A percentile compares a stretch with the other conserved stretches of the same genome.
phyloP scores from a whole-genome alignment of 176 grass and related monocot genomes.

The Panicum miliaceum region DNA sequence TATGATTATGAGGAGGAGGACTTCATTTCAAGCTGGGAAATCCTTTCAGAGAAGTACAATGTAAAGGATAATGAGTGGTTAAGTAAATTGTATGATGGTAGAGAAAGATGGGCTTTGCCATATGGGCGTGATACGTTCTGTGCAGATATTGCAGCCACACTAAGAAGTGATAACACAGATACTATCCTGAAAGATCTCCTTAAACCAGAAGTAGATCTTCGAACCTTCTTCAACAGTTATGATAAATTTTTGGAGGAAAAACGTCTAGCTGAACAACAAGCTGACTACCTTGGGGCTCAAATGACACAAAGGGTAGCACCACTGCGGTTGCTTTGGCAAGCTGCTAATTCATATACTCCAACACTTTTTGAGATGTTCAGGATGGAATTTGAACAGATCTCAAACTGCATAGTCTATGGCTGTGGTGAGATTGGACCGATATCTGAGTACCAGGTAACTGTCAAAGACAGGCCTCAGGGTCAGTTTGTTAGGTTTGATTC shows the following conservation, averaged over 20 bases:
- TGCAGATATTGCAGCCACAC: constrained; percentile 64
- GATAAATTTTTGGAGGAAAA: constrained; percentile 75
- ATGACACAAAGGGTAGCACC: constrained; percentile 59
- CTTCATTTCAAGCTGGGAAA: constrained; percentile 66
- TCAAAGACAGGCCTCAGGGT: constrained; percentile 58
- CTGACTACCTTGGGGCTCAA: constrained; percentile 73
- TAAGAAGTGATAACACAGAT: constrained; percentile 62
- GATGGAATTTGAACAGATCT: constrained; percentile 69
- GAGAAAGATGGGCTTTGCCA: constrained; percentile 77
- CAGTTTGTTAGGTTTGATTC: constrained; percentile 83
- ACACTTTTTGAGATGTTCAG: constrained; percentile 77
- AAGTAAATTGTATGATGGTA: constrained; percentile 68
- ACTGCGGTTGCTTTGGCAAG: constrained; percentile 73
- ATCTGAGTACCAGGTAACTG: constrained; percentile 70
- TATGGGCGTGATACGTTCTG: constrained; percentile 69
- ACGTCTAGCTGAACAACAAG: constrained; percentile 74
- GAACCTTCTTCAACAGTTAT: constrained; percentile 60
- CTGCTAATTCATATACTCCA: constrained; percentile 74
- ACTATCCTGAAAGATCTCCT: constrained; percentile 60
- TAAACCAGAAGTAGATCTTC: constrained; percentile 65
- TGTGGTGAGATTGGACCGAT: constrained; percentile 68
- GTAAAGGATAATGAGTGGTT: constrained; percentile 84
- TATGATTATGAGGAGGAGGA: constrained; percentile 66
- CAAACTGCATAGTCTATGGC: constrained; percentile 63
- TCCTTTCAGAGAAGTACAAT: constrained; percentile 71